Conservation (phyloP, 805 yeast species). For the Lipomyces orientalis region DNA sequence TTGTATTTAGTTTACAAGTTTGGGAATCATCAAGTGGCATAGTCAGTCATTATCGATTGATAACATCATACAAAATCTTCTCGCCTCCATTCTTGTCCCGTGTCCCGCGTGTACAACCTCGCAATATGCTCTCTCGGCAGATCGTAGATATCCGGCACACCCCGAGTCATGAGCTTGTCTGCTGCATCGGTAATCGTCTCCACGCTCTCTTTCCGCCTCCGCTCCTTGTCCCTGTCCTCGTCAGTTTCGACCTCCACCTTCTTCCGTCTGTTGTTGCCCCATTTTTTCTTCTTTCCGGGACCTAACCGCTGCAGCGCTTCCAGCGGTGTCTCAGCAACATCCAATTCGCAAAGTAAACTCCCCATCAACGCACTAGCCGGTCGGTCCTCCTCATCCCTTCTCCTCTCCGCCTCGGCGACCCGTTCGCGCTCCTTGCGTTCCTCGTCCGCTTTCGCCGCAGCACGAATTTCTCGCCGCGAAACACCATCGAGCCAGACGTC, state of each 20-base stretch:
- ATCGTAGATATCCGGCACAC: slow-evolving; percentile 56
- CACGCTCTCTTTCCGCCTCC: slow-evolving; percentile 44
- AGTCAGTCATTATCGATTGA: slow-evolving; percentile 3
- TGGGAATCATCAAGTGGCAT: neutral
- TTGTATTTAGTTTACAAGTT: neutral
- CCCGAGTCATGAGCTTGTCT: slow-evolving; percentile 53
- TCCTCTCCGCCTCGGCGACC: slow-evolving; percentile 17
- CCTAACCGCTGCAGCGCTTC: slow-evolving; percentile 55
- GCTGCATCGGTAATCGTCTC: slow-evolving; percentile 55
- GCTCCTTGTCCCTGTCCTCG: slow-evolving; percentile 23
- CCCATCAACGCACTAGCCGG: slow-evolving; percentile 40
- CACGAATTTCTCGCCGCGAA: slow-evolving; percentile 47
- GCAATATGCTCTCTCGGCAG: slow-evolving; percentile 61
- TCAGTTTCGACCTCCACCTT: slow-evolving; percentile 2
- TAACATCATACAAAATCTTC: neutral
- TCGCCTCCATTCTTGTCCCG: slow-evolving; percentile 49
- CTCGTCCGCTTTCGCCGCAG: slow-evolving; percentile 48
- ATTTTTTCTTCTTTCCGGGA: slow-evolving; percentile 20
- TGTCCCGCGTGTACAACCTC: slow-evolving; percentile 51
- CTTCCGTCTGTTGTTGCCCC: slow-evolving; percentile 14
- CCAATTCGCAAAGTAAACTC: slow-evolving; percentile 52
- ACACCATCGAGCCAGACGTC: slow-evolving; percentile 51
- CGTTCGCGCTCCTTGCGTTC: slow-evolving; percentile 37
- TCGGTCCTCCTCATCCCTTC: slow-evolving; percentile 16
- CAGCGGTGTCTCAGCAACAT: slow-evolving; percentile 64